Conservation (phyloP, 352 stramenopile genomes). For the Phytophthora syringae region DNA sequence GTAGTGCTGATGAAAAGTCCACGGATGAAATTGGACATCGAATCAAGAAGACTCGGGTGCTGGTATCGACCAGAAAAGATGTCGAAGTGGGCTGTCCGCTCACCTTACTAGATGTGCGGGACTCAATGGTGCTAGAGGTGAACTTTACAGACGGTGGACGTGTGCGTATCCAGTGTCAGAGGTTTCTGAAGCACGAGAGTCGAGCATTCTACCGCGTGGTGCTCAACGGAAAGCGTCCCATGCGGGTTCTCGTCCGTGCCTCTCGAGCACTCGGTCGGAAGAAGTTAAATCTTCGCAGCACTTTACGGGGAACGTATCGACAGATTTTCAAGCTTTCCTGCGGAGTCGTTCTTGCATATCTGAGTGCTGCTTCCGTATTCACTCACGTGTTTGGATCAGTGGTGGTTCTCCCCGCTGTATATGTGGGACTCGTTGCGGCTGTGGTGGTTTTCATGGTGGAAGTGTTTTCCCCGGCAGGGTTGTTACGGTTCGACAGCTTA, state of each 20-base stretch:
- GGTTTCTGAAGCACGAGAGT: conserved; percentile 51
- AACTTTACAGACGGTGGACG: conserved; percentile 64
- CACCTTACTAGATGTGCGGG: conserved; percentile 48
- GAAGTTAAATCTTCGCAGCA: conserved; percentile 50
- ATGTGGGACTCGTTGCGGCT: conserved; percentile 47
- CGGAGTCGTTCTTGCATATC: conserved; percentile 63
- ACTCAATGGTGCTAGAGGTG: conserved; percentile 56
- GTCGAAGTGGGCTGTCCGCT: conserved; percentile 50
- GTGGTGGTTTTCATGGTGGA: conserved; percentile 65
- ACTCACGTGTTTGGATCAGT: conserved; percentile 57
- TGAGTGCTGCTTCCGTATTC: conserved; percentile 51
- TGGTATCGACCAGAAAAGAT: conserved; percentile 27
- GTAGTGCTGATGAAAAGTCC: conserved; percentile 15
- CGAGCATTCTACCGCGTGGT: conserved; percentile 64
- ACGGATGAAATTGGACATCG: conserved; percentile 10
- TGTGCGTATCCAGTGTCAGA: conserved; percentile 53
- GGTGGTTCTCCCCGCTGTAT: conserved; percentile 63
- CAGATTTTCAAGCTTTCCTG: conserved; percentile 72
- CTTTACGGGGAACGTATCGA: conserved; percentile 61
- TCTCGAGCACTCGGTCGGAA: conserved; percentile 25
- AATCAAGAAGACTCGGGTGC: conserved; percentile 12
- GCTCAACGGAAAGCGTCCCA: conserved; percentile 54
- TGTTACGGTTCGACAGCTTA: conserved; percentile 44
- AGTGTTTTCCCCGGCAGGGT: conserved; percentile 58
- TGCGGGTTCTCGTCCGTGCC: conserved; percentile 61